Base-by-base conservation (phyloP, 257 asterid genomes). In the Echites panduratus region DNA sequence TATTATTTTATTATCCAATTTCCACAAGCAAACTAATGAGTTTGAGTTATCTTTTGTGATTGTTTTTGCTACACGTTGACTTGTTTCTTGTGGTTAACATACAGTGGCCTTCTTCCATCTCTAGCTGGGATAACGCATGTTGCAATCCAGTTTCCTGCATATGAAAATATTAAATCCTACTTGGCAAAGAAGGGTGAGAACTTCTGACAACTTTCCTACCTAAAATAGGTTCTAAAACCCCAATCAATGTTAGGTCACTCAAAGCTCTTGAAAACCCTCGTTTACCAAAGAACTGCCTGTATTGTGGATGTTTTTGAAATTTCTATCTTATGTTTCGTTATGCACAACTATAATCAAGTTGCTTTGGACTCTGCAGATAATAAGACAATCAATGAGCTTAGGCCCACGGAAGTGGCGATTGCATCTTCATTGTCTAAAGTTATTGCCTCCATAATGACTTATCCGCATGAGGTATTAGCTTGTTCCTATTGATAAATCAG, bases 61-160 rank as follows among this genome's bases (percentile, higher is more conserved):
- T 20, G 22, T 48, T 47, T 68, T 43, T 62, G 50, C 26, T 29
- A 7, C 64, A 62, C 64, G 61, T 17, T 52, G 69, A 45, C 72
- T 63, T 13, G 38, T 66, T 76, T 56, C 53, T 22, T 70, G n/a
- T 82, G 82, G 53, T 70, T 72, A 74, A 65, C 9, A 35, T 79
- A 53, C 91, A 95, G 99, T 78, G 99, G 99, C 75, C 92, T 95
- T 82, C 85, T 95, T 70, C 98, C 99, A 68, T 92, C 99, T 16
- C 83, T 95, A 76, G 98, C 92, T 68, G 99, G 99, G 81, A 78
- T 92, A 66, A 82, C 86, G 81, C 99, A 95, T 45, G 99, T 92
- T 68, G 97, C 98, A 53, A 95, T 95, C 84, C 99, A 95, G 69
- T 95, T 95, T 84, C 99, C 99, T 40, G 83, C 96, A 19, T 95